Evolutionary conservation across 352 stramenopile genomes (phyloP).

Genomic region (Phytophthora aleatoria): DNA sequence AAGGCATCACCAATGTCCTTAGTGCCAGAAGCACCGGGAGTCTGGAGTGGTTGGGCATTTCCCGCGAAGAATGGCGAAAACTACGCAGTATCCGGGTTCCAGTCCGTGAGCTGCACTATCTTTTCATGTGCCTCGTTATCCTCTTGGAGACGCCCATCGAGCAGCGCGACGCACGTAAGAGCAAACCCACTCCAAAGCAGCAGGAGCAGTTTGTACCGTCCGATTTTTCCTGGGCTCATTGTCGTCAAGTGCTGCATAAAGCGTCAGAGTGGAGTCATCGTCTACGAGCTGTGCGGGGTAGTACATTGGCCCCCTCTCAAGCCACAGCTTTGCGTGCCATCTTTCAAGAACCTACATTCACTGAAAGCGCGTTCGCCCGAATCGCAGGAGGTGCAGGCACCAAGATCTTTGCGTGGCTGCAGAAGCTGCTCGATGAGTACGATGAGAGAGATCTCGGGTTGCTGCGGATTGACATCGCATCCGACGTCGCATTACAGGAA

Average conservation of each 20-base stretch:
- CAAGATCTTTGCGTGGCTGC: constrained; percentile 69
- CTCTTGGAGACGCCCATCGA: constrained; percentile 61
- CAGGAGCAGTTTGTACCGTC: constrained; percentile 59
- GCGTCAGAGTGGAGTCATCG: constrained; percentile 47
- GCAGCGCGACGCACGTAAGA: constrained; percentile 35
- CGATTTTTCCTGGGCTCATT: constrained; percentile 68
- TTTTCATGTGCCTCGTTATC: constrained; percentile 82
- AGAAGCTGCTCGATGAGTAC: constrained; percentile 62
- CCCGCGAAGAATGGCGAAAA: constrained; percentile 68
- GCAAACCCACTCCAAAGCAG: constrained; percentile 44
- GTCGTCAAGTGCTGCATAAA: constrained; percentile 64
- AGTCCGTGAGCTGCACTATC: constrained; percentile 72
- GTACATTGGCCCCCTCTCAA: constrained; percentile 49
- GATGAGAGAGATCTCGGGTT: constrained; percentile 62
- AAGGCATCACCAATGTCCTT: constrained; percentile 22
- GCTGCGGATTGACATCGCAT: constrained; percentile 21
- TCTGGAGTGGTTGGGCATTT: constrained; percentile 72
- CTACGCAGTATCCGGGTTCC: constrained; percentile 67
- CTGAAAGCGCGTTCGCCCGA: constrained; percentile 53
- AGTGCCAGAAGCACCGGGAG: constrained; percentile 32
- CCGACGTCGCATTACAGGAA: constrained; percentile 4
- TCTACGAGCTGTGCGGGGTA: constrained; percentile 44
- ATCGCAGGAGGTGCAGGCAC: constrained; percentile 55
- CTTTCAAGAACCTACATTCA: constrained; percentile 66
- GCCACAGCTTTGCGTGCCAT: constrained; percentile 56